phyloP scores from a whole-genome alignment of 371 early-diverging fungal genomes.

The Mucor piriformis region DNA sequence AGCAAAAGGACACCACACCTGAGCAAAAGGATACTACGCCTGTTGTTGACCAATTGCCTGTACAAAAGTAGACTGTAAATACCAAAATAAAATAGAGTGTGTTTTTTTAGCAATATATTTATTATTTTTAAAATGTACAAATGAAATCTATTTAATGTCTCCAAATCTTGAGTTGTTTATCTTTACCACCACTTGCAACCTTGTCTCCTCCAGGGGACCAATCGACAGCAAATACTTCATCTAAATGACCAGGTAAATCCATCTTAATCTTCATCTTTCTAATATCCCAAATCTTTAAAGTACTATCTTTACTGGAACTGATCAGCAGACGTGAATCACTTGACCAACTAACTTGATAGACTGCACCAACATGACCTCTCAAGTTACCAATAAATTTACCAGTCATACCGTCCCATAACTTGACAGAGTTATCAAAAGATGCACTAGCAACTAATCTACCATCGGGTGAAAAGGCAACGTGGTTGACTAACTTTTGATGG shows the following conservation, averaged over 20 bases:
- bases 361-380: constrained; percentile 92
- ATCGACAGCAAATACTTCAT: constrained; percentile 94
- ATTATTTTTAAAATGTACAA: constrained; percentile 15
- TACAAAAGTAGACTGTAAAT: not conserved
- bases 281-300: constrained; percentile 93
- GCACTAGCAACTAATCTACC: constrained; percentile 92
- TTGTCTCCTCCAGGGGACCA: constrained; percentile 93
- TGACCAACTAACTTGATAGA: constrained; percentile 94
- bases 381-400: constrained; percentile 94
- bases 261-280: constrained; percentile 83
- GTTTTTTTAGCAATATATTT: constrained; percentile 1
- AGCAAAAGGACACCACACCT: not conserved
- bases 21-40: not conserved
- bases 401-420: constrained; percentile 93
- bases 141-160: constrained; percentile 42
- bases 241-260: constrained; percentile 95
- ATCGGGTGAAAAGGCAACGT: constrained; percentile 93
- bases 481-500: constrained; percentile 96
- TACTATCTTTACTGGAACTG: constrained; percentile 91
- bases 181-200: constrained; percentile 94
- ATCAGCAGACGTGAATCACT: constrained; percentile 90
- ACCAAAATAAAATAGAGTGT: not conserved
- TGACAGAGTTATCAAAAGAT: constrained; percentile 97
- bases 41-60: not conserved
- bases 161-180: constrained; percentile 84